Evolutionary conservation across 2,329 filamentous ascomycete genomes (phyloP), one percentile per base, ranked within the genome.

Genomic region (Apiospora pterosperma): DNA sequence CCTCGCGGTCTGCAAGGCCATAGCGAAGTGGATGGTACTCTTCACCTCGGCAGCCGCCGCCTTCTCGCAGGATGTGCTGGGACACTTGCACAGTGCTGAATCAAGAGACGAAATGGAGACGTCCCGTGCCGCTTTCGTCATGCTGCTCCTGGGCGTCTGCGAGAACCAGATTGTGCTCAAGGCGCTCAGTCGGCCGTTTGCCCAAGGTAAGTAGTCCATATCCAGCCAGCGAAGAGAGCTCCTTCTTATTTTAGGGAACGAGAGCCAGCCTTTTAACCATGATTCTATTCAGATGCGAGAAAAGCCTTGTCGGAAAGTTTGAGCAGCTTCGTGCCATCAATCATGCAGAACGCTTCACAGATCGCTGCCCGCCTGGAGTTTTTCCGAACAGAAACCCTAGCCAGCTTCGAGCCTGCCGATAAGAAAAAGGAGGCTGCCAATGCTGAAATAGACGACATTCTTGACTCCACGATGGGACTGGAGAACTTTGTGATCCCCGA

Each of bases 111-210:
- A 90, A 61, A 84, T 88, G 79, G 86, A 86, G 61, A 78, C 84
- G 55, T 81, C 88, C 1, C 83, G 87, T 23, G 85, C 88, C 58
- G 89, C 87, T 0, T 84, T 92, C 66, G 85, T 89, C 2, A 84
- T 89, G 72, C 78, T 92, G 21, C 76, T 91, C 6, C 77, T 90
- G 60, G 83, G 85, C 0, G 79, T 90, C 12, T 83, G 85, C 63
- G 88, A 92, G 67, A 90, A 88, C 68, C 76, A 77, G 4, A 77
- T 80, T 5, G 81, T 91, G 12, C 74, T 89, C 5, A 77, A 78
- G 55, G 81, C 85, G 4, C 74, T 92, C 59, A 80, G 80, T 64
- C 83, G 81, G 69, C 80, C 83, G 0, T 77, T 79, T 61, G 82
- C 84, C 3, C 87, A 84, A 80, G 81, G 86, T 85, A 77, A 67